Base-by-base conservation (phyloP, 2,329 filamentous ascomycete genomes). In the Xylariales sp. region DNA sequence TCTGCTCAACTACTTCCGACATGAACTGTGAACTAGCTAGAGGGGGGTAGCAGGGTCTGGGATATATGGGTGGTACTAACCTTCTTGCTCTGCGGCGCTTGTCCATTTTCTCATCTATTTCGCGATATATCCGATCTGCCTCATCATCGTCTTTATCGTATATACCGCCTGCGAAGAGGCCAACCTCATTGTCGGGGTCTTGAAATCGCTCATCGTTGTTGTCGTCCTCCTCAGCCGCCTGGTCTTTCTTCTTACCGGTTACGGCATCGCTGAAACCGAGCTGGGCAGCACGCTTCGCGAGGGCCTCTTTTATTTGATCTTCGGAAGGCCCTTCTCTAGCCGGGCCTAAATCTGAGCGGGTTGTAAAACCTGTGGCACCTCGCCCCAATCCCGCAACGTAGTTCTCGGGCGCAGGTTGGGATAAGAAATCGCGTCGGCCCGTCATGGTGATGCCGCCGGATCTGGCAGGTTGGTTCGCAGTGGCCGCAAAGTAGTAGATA, bases 111-210 rank as follows among this genome's bases (percentile, higher is more conserved):
- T 97, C 96, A 76, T 99, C 96, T 71, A 99, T 93, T 78, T 93
- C 92, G 76, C 94, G 91, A 83, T 97, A 99, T 76, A 99, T 97
- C 76, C 93, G 87, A 81, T 99, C 96, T 50, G 96, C 96, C 80
- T 99, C 97, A 76, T 99, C 96, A 77, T 99, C 96, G 64, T 99
- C 96, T 79, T 96, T 92, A 79, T 98, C 96, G 83, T 97, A 99
- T 75, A 96, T 92, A 43, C 96, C 96, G 64, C 93, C 95, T 3
- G 96, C 94, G 76, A 99, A 99, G 28, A 99, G 84, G 4, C 97
- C 96, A 55, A 96, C 92, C 80, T 99, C 96, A 76, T 98, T 98
- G 75, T 99, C 96, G 0, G 96, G 96, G 78, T 99, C 96, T 78
- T 97, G 94, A 76, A 94, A 98, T 54, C 95, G 88, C 43, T 92